A percentile compares a stretch with the other conserved stretches of the same genome.
Conservation (phyloP, 2,329 filamentous ascomycete species). For the Podosphaera aphanis region DNA sequence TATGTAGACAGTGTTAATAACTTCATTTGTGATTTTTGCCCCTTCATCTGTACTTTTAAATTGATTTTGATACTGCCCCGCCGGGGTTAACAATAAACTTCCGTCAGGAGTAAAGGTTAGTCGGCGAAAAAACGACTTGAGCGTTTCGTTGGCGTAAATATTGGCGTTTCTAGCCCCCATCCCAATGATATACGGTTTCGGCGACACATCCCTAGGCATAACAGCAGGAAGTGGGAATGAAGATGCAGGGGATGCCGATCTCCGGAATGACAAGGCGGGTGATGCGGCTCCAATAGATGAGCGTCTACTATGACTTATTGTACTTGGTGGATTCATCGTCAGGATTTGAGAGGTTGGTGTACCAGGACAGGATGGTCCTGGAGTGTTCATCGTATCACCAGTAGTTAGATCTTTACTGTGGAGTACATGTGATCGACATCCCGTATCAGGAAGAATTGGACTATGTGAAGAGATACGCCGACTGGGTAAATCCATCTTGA, state of each 20-base stretch:
- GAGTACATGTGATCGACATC: conserved; percentile 37
- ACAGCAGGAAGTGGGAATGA: conserved; percentile 86
- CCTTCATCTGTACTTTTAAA: conserved; percentile 37
- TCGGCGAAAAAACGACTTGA: conserved; percentile 89
- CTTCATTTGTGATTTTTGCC: conserved; percentile 55
- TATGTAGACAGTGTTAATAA: conserved; percentile 94
- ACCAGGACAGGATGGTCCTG: conserved; percentile 72
- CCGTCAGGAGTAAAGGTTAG: conserved; percentile 90
- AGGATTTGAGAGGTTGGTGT: conserved; percentile 75
- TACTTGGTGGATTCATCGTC: conserved; percentile 85
- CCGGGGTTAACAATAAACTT: conserved; percentile 77
- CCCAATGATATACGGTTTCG: conserved; percentile 35
- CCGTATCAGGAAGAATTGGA: conserved; percentile 68
- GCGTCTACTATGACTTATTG: conserved; percentile 74
- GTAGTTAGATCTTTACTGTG: conserved; percentile 23
- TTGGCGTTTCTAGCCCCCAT: conserved; percentile 59
- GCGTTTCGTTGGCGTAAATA: conserved; percentile 87
- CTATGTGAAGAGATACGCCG: conserved; percentile 78
- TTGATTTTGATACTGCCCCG: conserved; percentile 78
- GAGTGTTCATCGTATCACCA: conserved; percentile 43
- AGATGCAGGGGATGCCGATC: conserved; percentile 80
- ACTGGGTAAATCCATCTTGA: conserved; percentile 72
- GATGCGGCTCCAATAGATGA: conserved; percentile 69
- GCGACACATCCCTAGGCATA: conserved; percentile 78
- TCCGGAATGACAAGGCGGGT: conserved; percentile 37